Evolutionary conservation across 2,329 filamentous ascomycete genomes (phyloP), one percentile per base, ranked within the genome.

Genomic region (Penicillium sp.): DNA sequence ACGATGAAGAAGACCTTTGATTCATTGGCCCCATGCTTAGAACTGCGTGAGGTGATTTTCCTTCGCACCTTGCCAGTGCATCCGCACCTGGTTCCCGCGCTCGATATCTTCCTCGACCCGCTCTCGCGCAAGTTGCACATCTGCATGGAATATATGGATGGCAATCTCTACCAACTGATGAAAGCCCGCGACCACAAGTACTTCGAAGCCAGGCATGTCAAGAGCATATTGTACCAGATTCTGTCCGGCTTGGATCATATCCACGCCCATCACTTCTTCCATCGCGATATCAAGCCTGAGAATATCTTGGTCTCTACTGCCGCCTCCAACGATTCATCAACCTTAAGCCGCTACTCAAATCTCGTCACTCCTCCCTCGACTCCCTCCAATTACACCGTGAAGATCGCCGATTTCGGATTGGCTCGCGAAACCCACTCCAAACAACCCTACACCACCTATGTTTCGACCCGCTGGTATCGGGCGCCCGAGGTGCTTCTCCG

Each of bases 1-100:
- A 96, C 92, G 4, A 98, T 98, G 92, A 98, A 98, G 76, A 98
- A 98, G 77, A 89, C 84, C 0, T 98, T 96, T 56, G 89, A 96
- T 55, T 94, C 86, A 1, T 88, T 95, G 60, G 71, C 78, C 11
- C 84, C 88, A 35, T 98, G 92, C 64, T 70, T 95, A 48, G 92
- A 98, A 66, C 77, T 98, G 37, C 83, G 92, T 45, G 92, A 98
- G 66, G 92, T 98, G 50, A 92, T 98, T 61, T 98, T 98, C 67
- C 73, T 98, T 31, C 82, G 87, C 58, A 90, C 88, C 8, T 73
- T 98, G 11, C 92, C 92, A 2, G 73, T 77, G 30, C 92, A 98
- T 60, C 79, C 81, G 53, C 92, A 98, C 64, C 77, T 98, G 22
- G 92, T 98, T n/a, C 92, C 92, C 23, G 90, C 92, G 4, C 77